phyloP scores from a whole-genome alignment of 1,284 basidiomycete genomes.

The Ganoderma multipileum region DNA sequence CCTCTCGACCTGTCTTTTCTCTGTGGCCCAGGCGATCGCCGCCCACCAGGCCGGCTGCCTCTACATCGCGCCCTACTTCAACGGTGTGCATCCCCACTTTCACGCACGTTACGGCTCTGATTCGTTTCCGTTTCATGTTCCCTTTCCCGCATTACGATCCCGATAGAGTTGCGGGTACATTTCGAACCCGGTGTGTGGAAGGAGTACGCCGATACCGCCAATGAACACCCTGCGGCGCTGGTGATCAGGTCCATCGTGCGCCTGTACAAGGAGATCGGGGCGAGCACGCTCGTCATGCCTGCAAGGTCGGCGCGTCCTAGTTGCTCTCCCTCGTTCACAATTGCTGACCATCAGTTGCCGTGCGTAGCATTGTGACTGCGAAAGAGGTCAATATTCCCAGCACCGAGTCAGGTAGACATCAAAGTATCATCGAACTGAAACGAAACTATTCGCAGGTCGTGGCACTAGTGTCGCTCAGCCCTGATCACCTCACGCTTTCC shows the following conservation, averaged over 20 bases:
- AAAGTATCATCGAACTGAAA: not conserved
- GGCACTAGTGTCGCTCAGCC: constrained; percentile 49
- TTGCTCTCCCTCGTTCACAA: not conserved
- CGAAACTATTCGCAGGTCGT: constrained; percentile 42
- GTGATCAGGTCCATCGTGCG: constrained; percentile 48
- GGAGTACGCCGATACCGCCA: constrained; percentile 47
- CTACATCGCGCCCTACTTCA: constrained; percentile 58
- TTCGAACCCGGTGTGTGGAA: constrained; percentile 50
- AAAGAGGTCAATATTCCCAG: constrained; percentile 42
- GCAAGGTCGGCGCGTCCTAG: constrained; percentile 47
- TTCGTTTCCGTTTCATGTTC: not conserved
- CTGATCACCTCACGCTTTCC: constrained; percentile 55
- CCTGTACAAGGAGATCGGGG: constrained; percentile 44
- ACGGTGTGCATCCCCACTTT: constrained; percentile 41
- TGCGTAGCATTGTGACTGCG: constrained; percentile 49
- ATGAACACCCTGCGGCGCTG: constrained; percentile 50
- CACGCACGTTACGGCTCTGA: not conserved
- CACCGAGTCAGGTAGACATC: no score
- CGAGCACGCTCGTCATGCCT: constrained; percentile 56
- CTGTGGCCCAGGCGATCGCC: constrained; percentile 53
- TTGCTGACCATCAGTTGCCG: not conserved
- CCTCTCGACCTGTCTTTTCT: constrained; percentile 55
- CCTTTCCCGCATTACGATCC: not conserved
- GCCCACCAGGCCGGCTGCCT: constrained; percentile 55
- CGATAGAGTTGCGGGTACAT: constrained; percentile 54